phyloP scores from a whole-genome alignment of 371 early-diverging fungal genomes.

The Mucor plumbeus region DNA sequence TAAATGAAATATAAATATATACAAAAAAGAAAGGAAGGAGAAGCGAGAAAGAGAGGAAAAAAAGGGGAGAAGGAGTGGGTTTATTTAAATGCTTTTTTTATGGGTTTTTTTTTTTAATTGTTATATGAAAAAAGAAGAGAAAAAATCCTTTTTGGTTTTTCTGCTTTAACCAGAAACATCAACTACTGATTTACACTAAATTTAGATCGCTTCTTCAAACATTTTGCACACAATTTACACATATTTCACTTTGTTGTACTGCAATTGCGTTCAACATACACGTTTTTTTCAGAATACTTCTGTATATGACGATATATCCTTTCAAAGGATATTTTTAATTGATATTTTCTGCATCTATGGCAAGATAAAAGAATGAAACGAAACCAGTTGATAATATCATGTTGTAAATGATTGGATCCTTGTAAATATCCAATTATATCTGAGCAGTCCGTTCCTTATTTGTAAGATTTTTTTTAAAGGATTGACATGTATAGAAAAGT shows the following conservation, averaged over 20 bases:
- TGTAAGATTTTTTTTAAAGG: background rate
- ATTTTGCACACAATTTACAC: background rate
- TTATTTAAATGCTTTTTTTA: constrained; percentile 1
- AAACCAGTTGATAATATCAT: background rate
- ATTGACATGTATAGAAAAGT: constrained; percentile 4
- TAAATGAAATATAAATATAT: background rate
- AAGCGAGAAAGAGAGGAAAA: background rate
- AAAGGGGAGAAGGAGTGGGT: constrained; percentile 3
- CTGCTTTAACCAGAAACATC: constrained; percentile 6
- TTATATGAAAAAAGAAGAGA: background rate
- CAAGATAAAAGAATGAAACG: background rate
- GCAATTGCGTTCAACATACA: background rate
- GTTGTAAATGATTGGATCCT: background rate
- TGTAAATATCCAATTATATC: background rate
- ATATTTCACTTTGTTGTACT: background rate
- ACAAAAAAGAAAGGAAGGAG: constrained; percentile 6
- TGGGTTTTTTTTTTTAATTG: background rate
- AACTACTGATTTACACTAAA: background rate
- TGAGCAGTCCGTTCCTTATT: constrained; percentile 7
- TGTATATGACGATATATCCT: background rate
- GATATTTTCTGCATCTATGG: background rate
- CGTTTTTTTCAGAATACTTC: no score
- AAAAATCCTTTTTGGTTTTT: background rate
- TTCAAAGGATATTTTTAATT: background rate
- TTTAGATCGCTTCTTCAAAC: background rate